Percentiles rank a stretch among this genome's conserved stretches.
phyloP scores from a whole-genome alignment of 2,329 filamentous ascomycete species.

The Leptographium lundbergii region DNA sequence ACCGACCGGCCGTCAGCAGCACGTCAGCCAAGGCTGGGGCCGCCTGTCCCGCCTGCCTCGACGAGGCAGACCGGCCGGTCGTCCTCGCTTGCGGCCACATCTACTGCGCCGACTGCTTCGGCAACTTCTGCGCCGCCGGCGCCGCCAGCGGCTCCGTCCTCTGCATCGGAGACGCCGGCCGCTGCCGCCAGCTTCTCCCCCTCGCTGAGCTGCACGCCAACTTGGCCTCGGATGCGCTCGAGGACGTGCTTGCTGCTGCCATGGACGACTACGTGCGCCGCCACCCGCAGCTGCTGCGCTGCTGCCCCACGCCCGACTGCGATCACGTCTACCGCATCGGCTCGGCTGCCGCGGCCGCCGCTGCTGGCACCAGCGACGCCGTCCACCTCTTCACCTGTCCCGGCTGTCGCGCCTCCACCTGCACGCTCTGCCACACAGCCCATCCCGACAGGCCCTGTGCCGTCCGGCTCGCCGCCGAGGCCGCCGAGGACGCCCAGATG shows the following conservation, averaged over 20 bases:
- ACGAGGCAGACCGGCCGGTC: constrained; percentile 22
- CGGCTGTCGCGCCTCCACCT: constrained; percentile 21
- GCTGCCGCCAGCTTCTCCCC: constrained; percentile 15
- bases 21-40: too few relatives aligned
- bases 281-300: constrained; percentile 19
- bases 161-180: constrained; percentile 8
- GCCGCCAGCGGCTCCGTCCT: constrained; percentile 1
- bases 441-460: constrained; percentile 16
- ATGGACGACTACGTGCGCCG: constrained; percentile 22
- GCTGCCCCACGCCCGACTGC: constrained; percentile 32
- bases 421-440: constrained; percentile 21
- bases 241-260: constrained; percentile 23
- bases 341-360: constrained; percentile 16
- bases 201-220: constrained; percentile 18
- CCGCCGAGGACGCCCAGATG: constrained; percentile 1
- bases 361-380: background rate
- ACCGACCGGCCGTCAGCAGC: background rate
- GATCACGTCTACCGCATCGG: constrained; percentile 25
- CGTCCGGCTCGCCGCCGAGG: constrained; percentile 4
- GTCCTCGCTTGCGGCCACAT: constrained; percentile 24
- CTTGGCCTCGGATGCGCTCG: constrained; percentile 20
- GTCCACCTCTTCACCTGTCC: constrained; percentile 20
- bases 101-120: constrained; percentile 31
- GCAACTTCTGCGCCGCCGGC: constrained; percentile 16
- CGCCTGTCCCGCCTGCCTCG: constrained; percentile 23